These are phyloP conservation scores for Tetrahymena thermophila DNA, from an alignment of 73 alveolate species.

Conservation along the genomic window DNA sequence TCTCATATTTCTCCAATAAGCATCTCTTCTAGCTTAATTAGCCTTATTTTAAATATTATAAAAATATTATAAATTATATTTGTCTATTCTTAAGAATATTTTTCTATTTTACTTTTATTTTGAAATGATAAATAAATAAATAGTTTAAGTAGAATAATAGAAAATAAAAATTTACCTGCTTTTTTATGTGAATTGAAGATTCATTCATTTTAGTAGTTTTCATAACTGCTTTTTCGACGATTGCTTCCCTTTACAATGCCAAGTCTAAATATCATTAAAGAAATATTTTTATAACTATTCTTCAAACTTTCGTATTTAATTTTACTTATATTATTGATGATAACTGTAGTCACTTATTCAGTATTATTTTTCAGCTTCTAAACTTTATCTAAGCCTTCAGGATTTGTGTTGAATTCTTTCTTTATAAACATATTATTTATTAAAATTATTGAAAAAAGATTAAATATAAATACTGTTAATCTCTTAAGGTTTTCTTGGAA, in stretches of 20 bases:
- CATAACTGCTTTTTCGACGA: neutral
- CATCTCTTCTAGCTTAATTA: neutral
- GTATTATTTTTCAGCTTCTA: neutral
- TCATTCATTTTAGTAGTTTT: neutral
- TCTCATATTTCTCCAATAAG: neutral
- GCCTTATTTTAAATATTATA: neutral
- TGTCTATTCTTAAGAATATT: neutral
- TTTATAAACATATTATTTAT: neutral
- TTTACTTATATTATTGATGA: neutral
- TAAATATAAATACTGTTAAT: neutral
- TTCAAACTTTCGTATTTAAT: neutral
- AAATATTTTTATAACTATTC: neutral
- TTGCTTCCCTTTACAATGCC: neutral
- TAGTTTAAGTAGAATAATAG: neutral
- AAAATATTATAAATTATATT: neutral
- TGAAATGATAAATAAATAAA: neutral
- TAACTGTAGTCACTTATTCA: neutral
- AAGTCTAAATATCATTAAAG: neutral
- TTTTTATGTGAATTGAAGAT: neutral
- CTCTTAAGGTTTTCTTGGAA: neutral
- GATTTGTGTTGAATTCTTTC: neutral
- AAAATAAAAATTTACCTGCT: neutral
- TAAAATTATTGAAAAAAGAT: no score
- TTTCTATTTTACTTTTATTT: neutral
- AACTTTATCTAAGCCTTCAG: neutral